Base-by-base conservation (phyloP, 208 protist genomes). In the Jaenimonas drosophilae region DNA sequence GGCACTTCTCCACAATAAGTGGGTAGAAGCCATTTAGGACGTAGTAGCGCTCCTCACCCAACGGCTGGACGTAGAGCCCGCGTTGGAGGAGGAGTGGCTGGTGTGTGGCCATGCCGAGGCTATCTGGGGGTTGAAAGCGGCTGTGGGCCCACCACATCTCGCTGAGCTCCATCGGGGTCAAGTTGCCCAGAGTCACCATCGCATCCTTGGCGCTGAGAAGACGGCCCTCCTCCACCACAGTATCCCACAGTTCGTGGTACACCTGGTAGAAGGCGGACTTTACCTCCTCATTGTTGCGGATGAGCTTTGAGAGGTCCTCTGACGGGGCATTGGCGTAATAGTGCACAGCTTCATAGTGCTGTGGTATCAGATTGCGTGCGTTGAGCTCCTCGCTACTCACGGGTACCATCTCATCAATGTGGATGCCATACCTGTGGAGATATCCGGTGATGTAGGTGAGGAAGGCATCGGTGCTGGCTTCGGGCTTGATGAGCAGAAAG, bases 11-110 rank as follows among this genome's bases (percentile, higher is more conserved):
- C 0, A 64, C 54, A 48, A 86, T 50, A 0, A 67, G 44, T 23
- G 72, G 75, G 43, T 81, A 89, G 49, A 80, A 71, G 12, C 83
- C 88, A 53, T 95, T 92, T 20, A 83, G 49, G 0, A 92, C 70
- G 48, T 86, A 89, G 14, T 72, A 3, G 9, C n/a, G 33, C 33
- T 64, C 47, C 31, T 64, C 53, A 25, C 43, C 48, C 27, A 77
- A 58, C 32, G 55, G 59, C 29, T 43, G 38, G 32, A 76, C 66
- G 63, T 75, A 69, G 20, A 71, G 54, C 16, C 71, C 75, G 36
- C 51, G 29, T 24, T 67, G 50, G 23, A 84, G 54, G 49, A 66
- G 56, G 40, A 68, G 38, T 7, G 44, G 61, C 4, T 31, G 49
- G 16, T 26, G 33, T 12, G 32, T 44, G n/a, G 60, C 60, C 11